Evolutionary conservation across 352 stramenopile genomes (phyloP), one percentile per base, ranked within the genome.

Genomic region (Elongisporangium undulatum): DNA sequence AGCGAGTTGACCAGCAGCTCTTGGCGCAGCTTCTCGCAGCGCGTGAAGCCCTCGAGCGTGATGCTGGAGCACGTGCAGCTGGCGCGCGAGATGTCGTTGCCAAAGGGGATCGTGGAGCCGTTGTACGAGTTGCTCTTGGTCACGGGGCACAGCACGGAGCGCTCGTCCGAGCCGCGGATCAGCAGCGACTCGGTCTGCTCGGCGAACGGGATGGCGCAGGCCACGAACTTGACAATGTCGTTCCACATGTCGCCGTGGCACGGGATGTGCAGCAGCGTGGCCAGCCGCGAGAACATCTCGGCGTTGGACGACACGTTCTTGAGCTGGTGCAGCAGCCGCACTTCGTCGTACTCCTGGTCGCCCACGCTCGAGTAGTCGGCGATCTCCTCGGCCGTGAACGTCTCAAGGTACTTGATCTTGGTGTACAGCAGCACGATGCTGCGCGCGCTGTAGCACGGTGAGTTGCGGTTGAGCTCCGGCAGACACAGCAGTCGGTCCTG

Each of bases 101-200:
- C 63, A 51, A 67, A 77, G 13, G 79, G 73, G 15, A 95, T 71
- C n/a, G 87, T 94, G 19, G 87, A 92, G 56, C 77, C 82, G 62
- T 93, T 82, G 60, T 96, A 96, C 55, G 91, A 96, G 77, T 96
- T 96, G n/a, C 82, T 91, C 66, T 93, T 90, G 45, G 73, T 71
- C 3, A 62, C 60, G n/a, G 82, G 68, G 59, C 79, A 90, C 6
- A 96, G 55, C 29, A 89, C 61, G 22, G 87, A 92, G 22, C 89
- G 83, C 59, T 96, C 89, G 63, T 96, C 89, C 51, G 86, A 95
- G 23, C 89, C 89, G 23, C 82, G 84, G 22, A 92, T 71, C 34
- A 96, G 65, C 34, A 95, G 63, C 49, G 84, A 87, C 74, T 94
- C 87, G 49, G 87, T 95, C 59, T 89, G 85, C 60, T 94, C 82